Evolutionary conservation across 805 yeast species (phyloP).

Genomic region (Torulaspora gathmanii): DNA sequence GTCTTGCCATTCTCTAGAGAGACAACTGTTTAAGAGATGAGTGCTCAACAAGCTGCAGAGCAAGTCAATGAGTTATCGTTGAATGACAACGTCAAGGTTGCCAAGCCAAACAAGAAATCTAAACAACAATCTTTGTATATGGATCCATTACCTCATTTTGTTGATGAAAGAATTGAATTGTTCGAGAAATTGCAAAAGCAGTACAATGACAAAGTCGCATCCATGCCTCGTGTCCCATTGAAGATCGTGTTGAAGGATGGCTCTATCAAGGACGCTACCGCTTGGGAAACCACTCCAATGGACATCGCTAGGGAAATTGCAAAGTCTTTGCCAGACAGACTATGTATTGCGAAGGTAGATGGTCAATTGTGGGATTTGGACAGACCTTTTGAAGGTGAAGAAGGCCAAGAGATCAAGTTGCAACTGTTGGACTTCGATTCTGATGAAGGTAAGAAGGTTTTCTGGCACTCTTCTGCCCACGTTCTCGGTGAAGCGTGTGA

Average conservation of each 20-base stretch:
- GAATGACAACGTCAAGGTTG: constrained; percentile 26
- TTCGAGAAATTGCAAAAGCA: constrained; percentile 77
- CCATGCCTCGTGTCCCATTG: constrained; percentile 58
- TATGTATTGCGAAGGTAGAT: constrained; percentile 85
- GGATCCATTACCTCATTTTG: constrained; percentile 79
- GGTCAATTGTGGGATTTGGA: constrained; percentile 93
- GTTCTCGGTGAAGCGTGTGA: constrained; percentile 98
- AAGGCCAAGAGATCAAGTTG: constrained; percentile 40
- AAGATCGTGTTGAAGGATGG: constrained; percentile 86
- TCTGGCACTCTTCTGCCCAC: constrained; percentile 99
- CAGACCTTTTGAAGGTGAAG: constrained; percentile 77
- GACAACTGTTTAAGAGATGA: constrained; percentile 5
- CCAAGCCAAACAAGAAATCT: constrained; percentile 38
- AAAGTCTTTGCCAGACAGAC: constrained; percentile 81
- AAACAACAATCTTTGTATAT: constrained; percentile 46
- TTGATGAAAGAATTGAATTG: constrained; percentile 69
- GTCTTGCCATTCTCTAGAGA: no score
- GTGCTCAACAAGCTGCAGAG: constrained; percentile 32
- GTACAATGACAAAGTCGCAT: constrained; percentile 67
- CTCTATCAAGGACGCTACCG: constrained; percentile 63
- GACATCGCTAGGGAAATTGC: constrained; percentile 80
- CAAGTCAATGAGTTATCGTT: constrained; percentile 42
- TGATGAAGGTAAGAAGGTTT: constrained; percentile 91
- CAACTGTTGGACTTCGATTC: constrained; percentile 88
- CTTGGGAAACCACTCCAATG: constrained; percentile 89